phyloP scores from a whole-genome alignment of 2,329 filamentous ascomycete genomes.

The Tothia fuscella region DNA sequence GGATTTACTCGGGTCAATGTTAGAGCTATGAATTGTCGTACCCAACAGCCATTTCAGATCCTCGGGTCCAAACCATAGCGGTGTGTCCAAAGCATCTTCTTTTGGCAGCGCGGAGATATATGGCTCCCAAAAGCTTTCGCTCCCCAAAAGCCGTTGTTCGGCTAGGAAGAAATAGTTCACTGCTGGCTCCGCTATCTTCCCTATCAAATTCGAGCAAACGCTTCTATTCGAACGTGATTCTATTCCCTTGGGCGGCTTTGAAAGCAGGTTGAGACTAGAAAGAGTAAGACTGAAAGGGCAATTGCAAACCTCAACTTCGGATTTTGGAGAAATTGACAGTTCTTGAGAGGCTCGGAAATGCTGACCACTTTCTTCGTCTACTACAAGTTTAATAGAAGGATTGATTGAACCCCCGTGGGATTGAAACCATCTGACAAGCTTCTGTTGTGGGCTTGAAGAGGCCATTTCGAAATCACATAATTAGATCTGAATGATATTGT shows the following conservation, averaged over 20 bases:
- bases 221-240: conserved; percentile 1
- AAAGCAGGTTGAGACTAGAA: conserved; percentile 22
- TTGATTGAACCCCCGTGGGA: conserved; percentile 2
- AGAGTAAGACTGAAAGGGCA: conserved; percentile 24
- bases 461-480: too few relatives aligned
- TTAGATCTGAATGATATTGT: too few relatives aligned
- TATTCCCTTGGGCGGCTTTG: neutral
- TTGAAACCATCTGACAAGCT: conserved; percentile 4
- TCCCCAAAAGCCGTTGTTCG: conserved; percentile 20
- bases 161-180: conserved; percentile 25
- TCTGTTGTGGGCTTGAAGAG: too few relatives aligned
- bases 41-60: conserved; percentile 24
- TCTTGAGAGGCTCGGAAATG: conserved; percentile 5
- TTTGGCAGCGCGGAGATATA: conserved; percentile 26
- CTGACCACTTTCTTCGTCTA: conserved; percentile 5
- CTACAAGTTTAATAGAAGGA: conserved; percentile 2
- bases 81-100: conserved; percentile 22
- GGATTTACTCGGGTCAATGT: neutral
- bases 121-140: conserved; percentile 22
- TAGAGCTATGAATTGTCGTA: conserved; percentile 20
- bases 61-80: conserved; percentile 25
- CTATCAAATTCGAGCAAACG: conserved; percentile 1
- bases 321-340: neutral
- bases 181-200: conserved; percentile 15
- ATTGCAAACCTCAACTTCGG: conserved; percentile 9